Base-by-base conservation (phyloP, 306 rosid genomes). In the Quercus rubra region DNA sequence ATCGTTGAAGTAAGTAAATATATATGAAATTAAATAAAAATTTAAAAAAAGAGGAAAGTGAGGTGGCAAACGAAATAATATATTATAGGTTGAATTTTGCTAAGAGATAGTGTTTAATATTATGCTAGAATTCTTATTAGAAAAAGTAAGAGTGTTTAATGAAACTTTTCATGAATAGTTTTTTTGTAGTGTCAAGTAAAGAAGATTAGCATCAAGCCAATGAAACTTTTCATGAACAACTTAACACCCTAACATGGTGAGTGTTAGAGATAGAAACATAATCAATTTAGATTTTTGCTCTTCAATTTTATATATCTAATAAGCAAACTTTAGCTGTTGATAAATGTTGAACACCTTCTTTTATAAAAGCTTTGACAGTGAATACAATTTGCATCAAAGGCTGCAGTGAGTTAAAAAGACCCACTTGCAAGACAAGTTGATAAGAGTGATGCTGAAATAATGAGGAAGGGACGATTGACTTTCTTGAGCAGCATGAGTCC, bases 361-460 rank as follows among this genome's bases (percentile, higher is more conserved):
- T 55, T 43, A 74, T 41, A 31, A 76, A 73, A 71, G 78, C 30
- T 80, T 79, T 84, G 90, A 83, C 89, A 89, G 38, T 55, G 27
- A 35, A 75, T 55, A 23, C 4, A 4, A 46, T 58, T 75, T 66
- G 66, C 77, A 72, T 25, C 75, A 86, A 85, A 85, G 64, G 86
- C 87, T 82, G 85, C 81, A 75, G 49, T 75, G 63, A 83, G 81
- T 49, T 85, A 55, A 74, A 86, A 83, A 80, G 74, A 68, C 75
- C 10, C 55, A 91, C 91, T 94, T 87, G 92, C 93, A 70, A 76
- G 84, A 85, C 93, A 84, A 83, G 92, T 74, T 83, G 94, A 78
- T 23, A 91, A 80, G 82, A 93, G 84, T 56, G 93, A 86, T 3
- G 41, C 80, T 71, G 92, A 87, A 88, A 88, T 31, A 88, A 88